Conservation (phyloP, 257 asterid genomes). For the Lycium barbarum region DNA sequence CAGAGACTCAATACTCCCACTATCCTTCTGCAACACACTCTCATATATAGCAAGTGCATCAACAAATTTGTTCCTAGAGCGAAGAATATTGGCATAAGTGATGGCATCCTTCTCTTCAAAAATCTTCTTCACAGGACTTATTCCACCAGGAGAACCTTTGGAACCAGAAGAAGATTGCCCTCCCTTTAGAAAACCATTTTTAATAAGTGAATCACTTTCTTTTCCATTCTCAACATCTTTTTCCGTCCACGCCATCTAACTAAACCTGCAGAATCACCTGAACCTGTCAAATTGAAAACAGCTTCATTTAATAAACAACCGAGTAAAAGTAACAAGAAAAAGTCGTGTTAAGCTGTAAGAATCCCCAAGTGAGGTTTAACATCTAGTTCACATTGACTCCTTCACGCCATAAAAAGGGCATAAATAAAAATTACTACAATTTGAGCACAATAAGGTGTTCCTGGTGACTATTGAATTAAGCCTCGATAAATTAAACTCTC, state of each 20-base stretch:
- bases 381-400: conserved; percentile 14
- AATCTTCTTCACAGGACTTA: conserved; percentile 52
- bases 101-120: conserved; percentile 75
- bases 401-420: neutral
- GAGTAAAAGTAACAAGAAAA: neutral
- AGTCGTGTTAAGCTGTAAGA: neutral
- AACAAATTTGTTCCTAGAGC: conserved; percentile 85
- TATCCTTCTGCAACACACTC: conserved; percentile 72
- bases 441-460: neutral
- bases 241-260: conserved; percentile 65
- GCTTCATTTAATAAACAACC: neutral
- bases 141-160: conserved; percentile 48
- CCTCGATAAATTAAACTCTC: neutral
- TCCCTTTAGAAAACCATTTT: conserved; percentile 48
- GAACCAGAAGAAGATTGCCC: conserved; percentile 55
- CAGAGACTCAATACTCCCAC: conserved; percentile 76
- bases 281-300: neutral
- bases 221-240: conserved; percentile 56
- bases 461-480: neutral
- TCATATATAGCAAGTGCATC: conserved; percentile 89
- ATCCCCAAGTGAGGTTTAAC: neutral
- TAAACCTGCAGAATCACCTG: conserved; percentile 40
- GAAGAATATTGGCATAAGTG: conserved; percentile 86
- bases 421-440: neutral
- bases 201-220: conserved; percentile 47